A percentile compares a stretch with the other conserved stretches of the same genome.
Evolutionary conservation across 140 eudicot species (phyloP).

Genomic region (Anethum foeniculum): DNA sequence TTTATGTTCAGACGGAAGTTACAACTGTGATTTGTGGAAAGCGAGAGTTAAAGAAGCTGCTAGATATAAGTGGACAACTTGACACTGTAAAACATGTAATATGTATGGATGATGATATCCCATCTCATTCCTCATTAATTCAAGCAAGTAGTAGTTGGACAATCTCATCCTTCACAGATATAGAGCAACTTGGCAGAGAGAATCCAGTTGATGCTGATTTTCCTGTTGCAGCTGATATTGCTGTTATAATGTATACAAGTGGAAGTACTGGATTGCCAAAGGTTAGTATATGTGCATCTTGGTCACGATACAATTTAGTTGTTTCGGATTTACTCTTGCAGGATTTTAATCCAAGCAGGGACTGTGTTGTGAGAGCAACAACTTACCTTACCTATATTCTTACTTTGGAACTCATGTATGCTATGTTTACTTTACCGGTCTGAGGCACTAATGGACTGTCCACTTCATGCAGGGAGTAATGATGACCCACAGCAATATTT

Average conservation of each 20-base stretch:
- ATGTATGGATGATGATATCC: slow-evolving; percentile 81
- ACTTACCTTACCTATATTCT: neutral
- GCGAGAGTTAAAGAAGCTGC: slow-evolving; percentile 79
- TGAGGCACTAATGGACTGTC: neutral
- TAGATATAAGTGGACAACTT: slow-evolving; percentile 76
- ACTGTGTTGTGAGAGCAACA: neutral
- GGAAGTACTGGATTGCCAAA: slow-evolving; percentile 97
- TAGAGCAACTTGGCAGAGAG: slow-evolving; percentile 61
- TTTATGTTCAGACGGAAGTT: slow-evolving; percentile 73
- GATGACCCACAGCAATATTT: slow-evolving; percentile 92
- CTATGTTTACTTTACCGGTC: neutral
- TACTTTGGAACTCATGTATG: neutral
- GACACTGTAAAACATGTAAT: slow-evolving; percentile 86
- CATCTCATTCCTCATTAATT: slow-evolving; percentile 27
- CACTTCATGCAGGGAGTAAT: slow-evolving; percentile 68
- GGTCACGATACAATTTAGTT: slow-evolving; percentile 4
- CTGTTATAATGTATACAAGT: slow-evolving; percentile 97
- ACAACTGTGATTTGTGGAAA: slow-evolving; percentile 94
- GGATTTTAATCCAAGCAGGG: neutral
- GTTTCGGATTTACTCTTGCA: neutral
- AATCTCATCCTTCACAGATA: slow-evolving; percentile 56
- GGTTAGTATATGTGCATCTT: slow-evolving; percentile 33
- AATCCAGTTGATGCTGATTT: slow-evolving; percentile 71
- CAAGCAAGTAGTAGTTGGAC: slow-evolving; percentile 54
- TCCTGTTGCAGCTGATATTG: slow-evolving; percentile 81